These are phyloP conservation scores for Omphalea diandra DNA, from an alignment of 441 rosid genomes.

Conservation along the genomic window DNA sequence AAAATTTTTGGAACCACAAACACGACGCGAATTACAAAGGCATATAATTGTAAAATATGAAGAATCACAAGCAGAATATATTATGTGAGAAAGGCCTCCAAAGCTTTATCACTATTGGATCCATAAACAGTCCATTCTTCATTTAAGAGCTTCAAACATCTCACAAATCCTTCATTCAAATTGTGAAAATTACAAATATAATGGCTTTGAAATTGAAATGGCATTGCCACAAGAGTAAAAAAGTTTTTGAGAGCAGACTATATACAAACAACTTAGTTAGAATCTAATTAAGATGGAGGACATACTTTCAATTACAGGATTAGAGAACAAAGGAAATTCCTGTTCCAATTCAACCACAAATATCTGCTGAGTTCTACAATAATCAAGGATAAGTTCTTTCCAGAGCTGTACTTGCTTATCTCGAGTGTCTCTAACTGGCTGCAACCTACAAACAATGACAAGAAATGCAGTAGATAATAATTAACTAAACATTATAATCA, in stretches of 20 bases:
- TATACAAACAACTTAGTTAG: conserved; percentile 5
- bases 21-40: no score
- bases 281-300: background rate
- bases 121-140: background rate
- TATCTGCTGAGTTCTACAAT: conserved; percentile 62
- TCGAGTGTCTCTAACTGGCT: conserved; percentile 90
- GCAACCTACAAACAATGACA: conserved; percentile 48
- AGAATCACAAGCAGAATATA: background rate
- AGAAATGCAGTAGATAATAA: background rate
- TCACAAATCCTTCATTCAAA: background rate
- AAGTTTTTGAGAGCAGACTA: conserved; percentile 11
- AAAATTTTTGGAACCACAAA: no score
- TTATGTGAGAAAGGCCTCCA: background rate
- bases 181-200: background rate
- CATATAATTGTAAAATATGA: background rate
- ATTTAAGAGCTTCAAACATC: background rate
- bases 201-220: background rate
- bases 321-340: conserved; percentile 79
- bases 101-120: background rate
- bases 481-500: background rate
- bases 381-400: conserved; percentile 90
- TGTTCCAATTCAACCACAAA: conserved; percentile 74
- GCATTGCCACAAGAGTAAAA: background rate
- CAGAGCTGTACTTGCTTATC: conserved; percentile 91
- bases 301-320: conserved; percentile 74